phyloP scores from a whole-genome alignment of 1,284 basidiomycete species.

The Apiotrichum laibachii region DNA sequence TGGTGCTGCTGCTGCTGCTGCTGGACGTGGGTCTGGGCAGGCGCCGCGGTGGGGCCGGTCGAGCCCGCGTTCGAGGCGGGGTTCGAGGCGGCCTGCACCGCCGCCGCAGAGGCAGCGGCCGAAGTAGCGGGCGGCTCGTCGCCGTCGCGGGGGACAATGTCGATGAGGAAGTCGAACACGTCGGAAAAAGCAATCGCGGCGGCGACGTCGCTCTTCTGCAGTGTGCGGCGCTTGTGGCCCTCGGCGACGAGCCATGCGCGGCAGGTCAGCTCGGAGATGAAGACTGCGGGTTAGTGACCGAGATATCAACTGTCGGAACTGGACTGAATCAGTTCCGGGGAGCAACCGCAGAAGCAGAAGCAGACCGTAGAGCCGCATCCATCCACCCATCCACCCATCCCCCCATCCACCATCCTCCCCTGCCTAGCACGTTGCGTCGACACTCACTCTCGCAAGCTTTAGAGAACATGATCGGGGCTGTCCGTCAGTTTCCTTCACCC shows the following conservation, averaged over 20 bases:
- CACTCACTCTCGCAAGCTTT: conserved; percentile 91
- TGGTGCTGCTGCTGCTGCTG: not conserved
- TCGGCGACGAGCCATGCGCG: conserved; percentile 91
- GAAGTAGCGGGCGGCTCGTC: conserved; percentile 19
- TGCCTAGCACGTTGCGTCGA: not conserved
- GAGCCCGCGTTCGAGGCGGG: not conserved
- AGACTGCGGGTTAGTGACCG: conserved; percentile 59
- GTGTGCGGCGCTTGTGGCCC: conserved; percentile 84
- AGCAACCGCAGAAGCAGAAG: not conserved
- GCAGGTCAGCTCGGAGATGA: conserved; percentile 89
- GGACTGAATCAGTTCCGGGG: not conserved
- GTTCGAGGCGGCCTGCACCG: not conserved
- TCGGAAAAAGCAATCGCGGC: conserved; percentile 85
- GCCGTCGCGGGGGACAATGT: conserved; percentile 84
- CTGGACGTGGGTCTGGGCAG: conserved; percentile 1
- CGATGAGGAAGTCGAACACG: conserved; percentile 74
- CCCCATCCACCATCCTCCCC: not conserved
- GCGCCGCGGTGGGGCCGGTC: not conserved
- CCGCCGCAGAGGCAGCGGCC: conserved; percentile 1
- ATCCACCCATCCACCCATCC: not conserved
- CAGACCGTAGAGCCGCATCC: not conserved
- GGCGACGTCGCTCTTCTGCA: conserved; percentile 85
- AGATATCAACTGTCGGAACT: not conserved
- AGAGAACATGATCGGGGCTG: conserved; percentile 88
- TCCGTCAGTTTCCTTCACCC: not conserved